Evolutionary conservation across 176 grass and related monocot species (phyloP), one percentile per base, ranked within the genome.

Genomic region (Cenchrus fungigraminus): DNA sequence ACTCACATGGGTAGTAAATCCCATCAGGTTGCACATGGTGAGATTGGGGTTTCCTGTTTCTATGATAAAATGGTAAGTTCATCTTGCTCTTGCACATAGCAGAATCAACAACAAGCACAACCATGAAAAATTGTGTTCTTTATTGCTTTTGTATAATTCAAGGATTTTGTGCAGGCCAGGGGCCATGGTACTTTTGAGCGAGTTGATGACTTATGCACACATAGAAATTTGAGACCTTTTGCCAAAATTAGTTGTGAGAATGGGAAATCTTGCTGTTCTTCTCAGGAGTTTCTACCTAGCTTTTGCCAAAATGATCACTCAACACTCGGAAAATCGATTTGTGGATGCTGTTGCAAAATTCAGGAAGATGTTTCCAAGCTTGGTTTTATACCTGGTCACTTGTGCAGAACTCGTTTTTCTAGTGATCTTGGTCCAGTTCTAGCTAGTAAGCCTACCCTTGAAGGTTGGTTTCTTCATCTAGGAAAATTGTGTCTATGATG

Each of bases 261-360:
- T 87, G 86, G 81, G 71, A 89, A 68, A 79, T 73, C 79, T 71
- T 94, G 96, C 63, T 92, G 80, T 72, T 84, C 91, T 80, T 77
- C 88, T 88, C 65, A 34, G 68, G 77, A 91, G 44, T 80, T 76
- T 55, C 49, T 83, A 86, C 83, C 66, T 70, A 85, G 82, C 57
- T 92, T 65, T 82, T 83, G 78, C 68, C 81, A 76, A 86, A 76
- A 87, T 88, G 80, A 90, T 90, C 65, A 88, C 52, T 75, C 81
- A 53, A 54, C 84, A 60, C 53, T 87, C 11, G 87, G 43, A 77
- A 90, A 90, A 55, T 77, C 82, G 43, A 65, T 87, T 65, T 83
- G 91, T 82, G 85, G 71, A 80, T 87, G 86, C 80, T 86, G 72
- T 82, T 90, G 87, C 47, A 84, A 53, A 78, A 75, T 74, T 85